These are phyloP conservation scores for Apiospora malaysiana DNA, from an alignment of 2,329 filamentous ascomycete species.

Conservation along the genomic window DNA sequence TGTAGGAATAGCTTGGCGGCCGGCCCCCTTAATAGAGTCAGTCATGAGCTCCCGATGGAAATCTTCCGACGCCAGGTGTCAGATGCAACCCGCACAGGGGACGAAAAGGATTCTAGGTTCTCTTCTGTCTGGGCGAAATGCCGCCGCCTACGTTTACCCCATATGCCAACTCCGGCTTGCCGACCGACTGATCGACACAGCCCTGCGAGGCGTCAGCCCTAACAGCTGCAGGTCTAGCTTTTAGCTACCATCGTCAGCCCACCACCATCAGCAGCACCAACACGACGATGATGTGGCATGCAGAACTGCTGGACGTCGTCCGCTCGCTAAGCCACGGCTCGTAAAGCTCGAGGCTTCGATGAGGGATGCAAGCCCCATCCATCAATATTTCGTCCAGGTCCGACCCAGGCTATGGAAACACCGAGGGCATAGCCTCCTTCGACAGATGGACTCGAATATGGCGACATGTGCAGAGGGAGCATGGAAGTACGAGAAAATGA, in stretches of 20 bases:
- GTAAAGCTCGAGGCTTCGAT: conserved; percentile 4
- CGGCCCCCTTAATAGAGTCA: neutral
- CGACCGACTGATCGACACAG: conserved; percentile 11
- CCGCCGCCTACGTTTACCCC: neutral
- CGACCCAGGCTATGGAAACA: neutral
- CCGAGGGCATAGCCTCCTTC: conserved; percentile 10
- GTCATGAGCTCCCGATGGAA: neutral
- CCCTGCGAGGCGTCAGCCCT: conserved; percentile 6
- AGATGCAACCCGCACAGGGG: neutral
- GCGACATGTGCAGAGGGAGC: neutral
- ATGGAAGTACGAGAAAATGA: no score
- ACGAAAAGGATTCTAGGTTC: neutral
- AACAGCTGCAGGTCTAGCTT: neutral
- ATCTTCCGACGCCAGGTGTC: neutral
- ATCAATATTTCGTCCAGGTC: neutral
- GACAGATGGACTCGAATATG: neutral
- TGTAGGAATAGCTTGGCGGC: no score
- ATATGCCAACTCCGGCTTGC: neutral
- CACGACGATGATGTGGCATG: no score
- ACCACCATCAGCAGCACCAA: neutral
- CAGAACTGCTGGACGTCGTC: neutral
- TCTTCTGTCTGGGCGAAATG: neutral
- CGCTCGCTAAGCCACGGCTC: conserved; percentile 7
- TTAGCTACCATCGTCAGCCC: neutral
- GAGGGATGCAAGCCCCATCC: neutral